phyloP scores from a whole-genome alignment of 2,329 filamentous ascomycete species.

The Emmonsiellopsis sp. region DNA sequence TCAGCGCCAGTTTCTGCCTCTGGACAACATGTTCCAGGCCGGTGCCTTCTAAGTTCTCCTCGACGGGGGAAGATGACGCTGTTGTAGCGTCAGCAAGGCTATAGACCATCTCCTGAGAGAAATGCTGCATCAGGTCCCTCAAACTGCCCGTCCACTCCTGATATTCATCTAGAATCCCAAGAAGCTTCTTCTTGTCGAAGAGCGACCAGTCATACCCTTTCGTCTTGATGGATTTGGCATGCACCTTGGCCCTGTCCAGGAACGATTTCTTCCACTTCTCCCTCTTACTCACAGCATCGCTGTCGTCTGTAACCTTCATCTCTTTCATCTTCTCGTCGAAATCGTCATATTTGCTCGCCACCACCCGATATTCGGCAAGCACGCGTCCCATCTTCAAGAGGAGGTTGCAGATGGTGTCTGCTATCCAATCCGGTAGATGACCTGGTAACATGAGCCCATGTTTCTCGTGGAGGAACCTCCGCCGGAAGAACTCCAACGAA shows the following conservation, averaged over 20 bases:
- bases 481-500: conserved; percentile 18
- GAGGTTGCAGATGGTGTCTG: conserved; percentile 14
- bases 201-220: conserved; percentile 24
- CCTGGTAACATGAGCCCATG: conserved; percentile 18
- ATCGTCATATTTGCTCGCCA: conserved; percentile 15
- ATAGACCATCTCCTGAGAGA: conserved; percentile 18
- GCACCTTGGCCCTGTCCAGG: conserved; percentile 17
- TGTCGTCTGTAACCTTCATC: not conserved
- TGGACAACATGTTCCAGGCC: conserved; percentile 19
- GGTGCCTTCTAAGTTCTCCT: conserved; percentile 14
- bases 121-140: conserved; percentile 21
- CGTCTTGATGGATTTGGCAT: conserved; percentile 17
- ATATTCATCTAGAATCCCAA: conserved; percentile 17
- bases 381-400: conserved; percentile 17
- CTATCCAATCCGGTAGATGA: conserved; percentile 14
- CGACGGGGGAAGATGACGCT: not conserved
- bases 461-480: conserved; percentile 16
- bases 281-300: conserved; percentile 4
- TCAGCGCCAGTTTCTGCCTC: conserved; percentile 15
- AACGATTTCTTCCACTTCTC: conserved; percentile 15
- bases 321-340: conserved; percentile 10
- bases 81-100: conserved; percentile 7
- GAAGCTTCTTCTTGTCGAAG: conserved; percentile 22
- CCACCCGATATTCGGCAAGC: conserved; percentile 16
- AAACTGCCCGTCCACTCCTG: conserved; percentile 20